Percentiles rank a stretch among this genome's conserved stretches.
Conservation (phyloP, 805 yeast genomes). For the Starmerella gropengiesseri region DNA sequence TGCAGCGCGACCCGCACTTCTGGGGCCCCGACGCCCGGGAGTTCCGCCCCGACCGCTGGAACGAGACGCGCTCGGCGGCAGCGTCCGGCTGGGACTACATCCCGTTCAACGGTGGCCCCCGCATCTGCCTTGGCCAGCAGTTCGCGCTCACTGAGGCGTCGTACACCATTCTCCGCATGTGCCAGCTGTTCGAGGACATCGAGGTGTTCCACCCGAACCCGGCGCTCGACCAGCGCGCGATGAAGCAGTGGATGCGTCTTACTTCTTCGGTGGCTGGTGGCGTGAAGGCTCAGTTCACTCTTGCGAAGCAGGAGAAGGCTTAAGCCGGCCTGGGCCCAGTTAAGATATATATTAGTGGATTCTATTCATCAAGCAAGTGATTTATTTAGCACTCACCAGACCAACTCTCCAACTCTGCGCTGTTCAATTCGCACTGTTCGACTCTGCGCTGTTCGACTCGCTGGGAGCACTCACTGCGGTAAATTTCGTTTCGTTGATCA, state of each 20-base stretch:
- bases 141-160: constrained; percentile 45
- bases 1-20: constrained; percentile 34
- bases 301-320: neutral
- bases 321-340: neutral
- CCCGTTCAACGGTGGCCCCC: constrained; percentile 47
- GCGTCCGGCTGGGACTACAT: constrained; percentile 40
- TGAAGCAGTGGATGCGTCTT: constrained; percentile 20
- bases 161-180: constrained; percentile 35
- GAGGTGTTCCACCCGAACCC: constrained; percentile 19
- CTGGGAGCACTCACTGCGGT: no score
- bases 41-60: constrained; percentile 44
- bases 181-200: constrained; percentile 28
- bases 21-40: constrained; percentile 39
- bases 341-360: neutral
- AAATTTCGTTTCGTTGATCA: no score
- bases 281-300: constrained; percentile 18
- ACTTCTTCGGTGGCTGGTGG: constrained; percentile 24
- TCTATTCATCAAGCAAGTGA: neutral
- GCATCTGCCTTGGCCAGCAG: constrained; percentile 47
- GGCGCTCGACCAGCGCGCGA: constrained; percentile 2
- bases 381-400: no score
- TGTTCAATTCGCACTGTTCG: no score
- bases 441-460: no score
- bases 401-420: no score
- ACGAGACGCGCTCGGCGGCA: constrained; percentile 24